Evolutionary conservation across 2,329 filamentous ascomycete genomes (phyloP), one percentile per base, ranked within the genome.

Genomic region (Metarhizium album): DNA sequence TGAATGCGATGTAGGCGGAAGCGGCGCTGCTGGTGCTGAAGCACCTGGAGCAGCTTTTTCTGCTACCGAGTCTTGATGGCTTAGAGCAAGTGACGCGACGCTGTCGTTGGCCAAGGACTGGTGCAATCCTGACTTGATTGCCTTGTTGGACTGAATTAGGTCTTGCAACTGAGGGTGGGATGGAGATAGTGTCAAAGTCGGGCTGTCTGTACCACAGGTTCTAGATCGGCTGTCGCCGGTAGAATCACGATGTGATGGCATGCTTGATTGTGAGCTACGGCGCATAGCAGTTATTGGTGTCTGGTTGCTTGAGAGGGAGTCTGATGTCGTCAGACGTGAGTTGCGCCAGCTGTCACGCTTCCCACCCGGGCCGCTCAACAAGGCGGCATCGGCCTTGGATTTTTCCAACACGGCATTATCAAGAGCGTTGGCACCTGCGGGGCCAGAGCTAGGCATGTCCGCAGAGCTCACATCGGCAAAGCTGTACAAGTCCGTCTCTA

Each of bases 161-260:
- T 83, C 79, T 55, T 80, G 79, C 9, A 83, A 64, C 24, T 80
- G 78, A 2, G 73, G 75, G 42, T 79, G 75, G 1, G 78, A 77
- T 8, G 70, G 63, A 2, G 75, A 77, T 16, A 66, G 63, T 20
- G 66, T 63, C 3, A 86, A 62, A 2, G 78, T 79, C n/a, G 84
- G 83, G 53, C 83, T 87, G 46, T 87, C 84, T 16, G 64, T 65
- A 7, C 60, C 67, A 58, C 62, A 42, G 64, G 48, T 70, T 66
- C 52, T 60, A 37, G 52, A 63, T 58, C 55, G 70, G 65, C 47
- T 51, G 40, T 63, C 59, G 61, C 74, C 69, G 4, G 69, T 66
- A 5, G 73, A 74, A 22, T 79, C 72, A 18, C 71, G 65, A 23
- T 67, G 68, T 3, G 77, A 80, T 43, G 72, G 70, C 37, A 73